Percentiles rank a stretch among this genome's conserved stretches.
These are phyloP conservation scores for Clarireedia monteithiana DNA, from an alignment of 2,329 filamentous ascomycete genomes.

Conservation along the genomic window DNA sequence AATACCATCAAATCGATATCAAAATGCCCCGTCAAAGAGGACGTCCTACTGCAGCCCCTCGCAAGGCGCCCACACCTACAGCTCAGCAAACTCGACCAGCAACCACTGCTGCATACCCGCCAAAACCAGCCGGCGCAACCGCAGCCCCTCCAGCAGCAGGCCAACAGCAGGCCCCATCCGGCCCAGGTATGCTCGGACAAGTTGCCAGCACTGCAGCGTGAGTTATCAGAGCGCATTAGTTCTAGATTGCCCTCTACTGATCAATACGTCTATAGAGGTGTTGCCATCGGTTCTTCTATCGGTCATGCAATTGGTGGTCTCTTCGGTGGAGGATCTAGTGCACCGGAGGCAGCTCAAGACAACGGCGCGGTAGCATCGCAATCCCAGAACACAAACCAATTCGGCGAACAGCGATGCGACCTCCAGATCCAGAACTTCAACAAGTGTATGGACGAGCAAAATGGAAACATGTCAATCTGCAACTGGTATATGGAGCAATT, in stretches of 20 bases:
- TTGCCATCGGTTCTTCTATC: conserved; percentile 90
- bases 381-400: conserved; percentile 43
- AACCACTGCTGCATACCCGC: conserved; percentile 50
- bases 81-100: conserved; percentile 61
- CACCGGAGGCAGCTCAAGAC: conserved; percentile 44
- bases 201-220: conserved; percentile 98
- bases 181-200: conserved; percentile 85
- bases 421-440: conserved; percentile 79
- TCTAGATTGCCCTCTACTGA: background rate
- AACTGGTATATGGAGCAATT: conserved; percentile 98
- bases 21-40: conserved; percentile 75
- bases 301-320: conserved; percentile 89
- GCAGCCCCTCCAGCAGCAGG: conserved; percentile 37
- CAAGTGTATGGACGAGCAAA: conserved; percentile 92
- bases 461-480: conserved; percentile 91
- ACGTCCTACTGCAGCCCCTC: conserved; percentile 50
- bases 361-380: conserved; percentile 45
- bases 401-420: conserved; percentile 62
- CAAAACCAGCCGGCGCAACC: conserved; percentile 41
- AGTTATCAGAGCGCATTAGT: conserved; percentile 34
- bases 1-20: conserved; percentile 10
- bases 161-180: conserved; percentile 38
- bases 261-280: conserved; percentile 55
- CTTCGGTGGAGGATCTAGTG: conserved; percentile 66
- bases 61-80: conserved; percentile 41